Conservation (phyloP, 169 alveolate genomes). For the Neospora caninum region DNA sequence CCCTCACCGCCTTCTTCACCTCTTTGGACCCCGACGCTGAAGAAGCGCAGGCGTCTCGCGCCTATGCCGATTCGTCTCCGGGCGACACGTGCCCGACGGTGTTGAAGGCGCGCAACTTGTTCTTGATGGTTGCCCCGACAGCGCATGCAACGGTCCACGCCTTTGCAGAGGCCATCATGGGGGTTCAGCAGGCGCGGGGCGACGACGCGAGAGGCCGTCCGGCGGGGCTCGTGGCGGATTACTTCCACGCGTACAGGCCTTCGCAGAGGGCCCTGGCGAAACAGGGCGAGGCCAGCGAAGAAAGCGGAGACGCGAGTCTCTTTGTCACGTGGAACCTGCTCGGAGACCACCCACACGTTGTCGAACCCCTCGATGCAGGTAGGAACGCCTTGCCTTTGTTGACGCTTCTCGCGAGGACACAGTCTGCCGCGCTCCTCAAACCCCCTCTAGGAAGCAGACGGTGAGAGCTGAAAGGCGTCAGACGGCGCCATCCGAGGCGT, state of each 20-base stretch:
- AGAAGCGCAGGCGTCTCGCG: background rate
- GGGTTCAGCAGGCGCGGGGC: conserved; percentile 14
- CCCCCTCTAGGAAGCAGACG: background rate
- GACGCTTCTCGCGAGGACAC: background rate
- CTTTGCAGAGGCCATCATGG: conserved; percentile 34
- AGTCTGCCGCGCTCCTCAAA: background rate
- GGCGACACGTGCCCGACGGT: conserved; percentile 1
- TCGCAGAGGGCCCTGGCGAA: background rate
- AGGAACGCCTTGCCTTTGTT: background rate
- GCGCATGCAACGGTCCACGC: conserved; percentile 45
- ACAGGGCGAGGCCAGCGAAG: background rate
- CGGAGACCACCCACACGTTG: conserved; percentile 58
- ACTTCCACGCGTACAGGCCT: background rate
- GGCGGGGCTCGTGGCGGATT: background rate
- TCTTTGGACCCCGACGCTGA: background rate
- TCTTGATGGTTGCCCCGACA: conserved; percentile 22
- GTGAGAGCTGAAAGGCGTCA: no score
- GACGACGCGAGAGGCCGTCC: background rate
- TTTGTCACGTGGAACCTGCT: conserved; percentile 34
- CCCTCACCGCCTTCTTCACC: background rate
- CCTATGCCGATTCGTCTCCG: background rate
- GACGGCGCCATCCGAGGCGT: no score
- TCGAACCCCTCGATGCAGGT: conserved; percentile 64
- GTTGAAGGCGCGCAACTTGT: conserved; percentile 44
- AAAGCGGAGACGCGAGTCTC: conserved; percentile 8